phyloP scores from a whole-genome alignment of 2,329 filamentous ascomycete species.

The Cytospora schulzeri region DNA sequence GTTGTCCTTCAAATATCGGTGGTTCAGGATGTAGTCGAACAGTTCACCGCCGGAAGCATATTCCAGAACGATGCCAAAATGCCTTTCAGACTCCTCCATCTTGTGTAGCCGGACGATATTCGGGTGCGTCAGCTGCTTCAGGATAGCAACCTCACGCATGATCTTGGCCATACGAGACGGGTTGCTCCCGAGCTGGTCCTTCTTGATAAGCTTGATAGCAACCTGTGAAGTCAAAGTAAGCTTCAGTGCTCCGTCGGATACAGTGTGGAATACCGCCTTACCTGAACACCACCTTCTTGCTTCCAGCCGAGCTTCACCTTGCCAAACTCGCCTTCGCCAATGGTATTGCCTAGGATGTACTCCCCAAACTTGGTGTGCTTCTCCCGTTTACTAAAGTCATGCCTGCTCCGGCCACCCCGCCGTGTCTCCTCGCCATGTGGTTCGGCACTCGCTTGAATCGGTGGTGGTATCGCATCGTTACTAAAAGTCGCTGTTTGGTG shows the following conservation, averaged over 20 bases:
- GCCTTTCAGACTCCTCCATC: constrained; percentile 96
- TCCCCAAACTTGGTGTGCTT: constrained; percentile 92
- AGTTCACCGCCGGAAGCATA: constrained; percentile 97
- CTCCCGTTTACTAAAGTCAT: constrained; percentile 60
- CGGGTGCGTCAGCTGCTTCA: constrained; percentile 83
- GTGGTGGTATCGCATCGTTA: constrained; percentile 49
- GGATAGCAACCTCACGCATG: constrained; percentile 92
- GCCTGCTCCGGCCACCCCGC: constrained; percentile 56
- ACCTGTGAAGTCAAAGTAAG: constrained; percentile 56
- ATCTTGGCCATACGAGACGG: constrained; percentile 92
- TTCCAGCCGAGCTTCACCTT: constrained; percentile 99
- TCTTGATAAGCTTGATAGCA: constrained; percentile 95
- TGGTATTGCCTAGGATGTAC: constrained; percentile 92
- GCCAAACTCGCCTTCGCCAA: constrained; percentile 97
- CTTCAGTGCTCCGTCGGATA: neutral
- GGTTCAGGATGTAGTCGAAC: constrained; percentile 97
- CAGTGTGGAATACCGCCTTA: constrained; percentile 39
- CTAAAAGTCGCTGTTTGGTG: constrained; percentile 44
- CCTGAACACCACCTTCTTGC: constrained; percentile 85
- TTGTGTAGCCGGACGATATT: constrained; percentile 97
- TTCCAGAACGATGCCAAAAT: constrained; percentile 97
- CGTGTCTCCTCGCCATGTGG: constrained; percentile 46
- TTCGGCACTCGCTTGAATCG: constrained; percentile 46
- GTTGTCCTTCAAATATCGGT: constrained; percentile 93
- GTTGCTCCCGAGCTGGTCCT: constrained; percentile 86